These are phyloP conservation scores for Arabidopsis thaliana DNA, from an alignment of 345 rosid species.

Conservation along the genomic window TAIR10.1 NC_003074.8:10381001-10381500, in stretches of 20 bases:
- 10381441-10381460: slow-evolving; percentile 79
- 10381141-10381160: slow-evolving; percentile 67
- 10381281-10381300: slow-evolving; percentile 86
- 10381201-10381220: slow-evolving; percentile 83
- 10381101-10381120: slow-evolving; percentile 85
- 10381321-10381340: slow-evolving; percentile 79
- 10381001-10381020: slow-evolving; percentile 80
- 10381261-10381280: slow-evolving; percentile 62
- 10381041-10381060: slow-evolving; percentile 69
- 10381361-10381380: slow-evolving; percentile 81
- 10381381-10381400: slow-evolving; percentile 79
- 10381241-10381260: slow-evolving; percentile 63
- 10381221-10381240: slow-evolving; percentile 84
- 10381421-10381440: slow-evolving; percentile 83
- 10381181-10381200: slow-evolving; percentile 77
- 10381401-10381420: slow-evolving; percentile 87
- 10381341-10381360: slow-evolving; percentile 86
- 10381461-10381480: slow-evolving; percentile 95
- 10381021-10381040: slow-evolving; percentile 67
- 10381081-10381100: slow-evolving; percentile 92
- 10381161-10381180: slow-evolving; percentile 69
- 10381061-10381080: slow-evolving; percentile 82
- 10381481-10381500: slow-evolving; percentile 72
- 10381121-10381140: slow-evolving; percentile 69
- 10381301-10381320: slow-evolving; percentile 80